These are phyloP conservation scores for Collybia nuda DNA, from an alignment of 768 basidiomycete species.

Conservation along the genomic window DNA sequence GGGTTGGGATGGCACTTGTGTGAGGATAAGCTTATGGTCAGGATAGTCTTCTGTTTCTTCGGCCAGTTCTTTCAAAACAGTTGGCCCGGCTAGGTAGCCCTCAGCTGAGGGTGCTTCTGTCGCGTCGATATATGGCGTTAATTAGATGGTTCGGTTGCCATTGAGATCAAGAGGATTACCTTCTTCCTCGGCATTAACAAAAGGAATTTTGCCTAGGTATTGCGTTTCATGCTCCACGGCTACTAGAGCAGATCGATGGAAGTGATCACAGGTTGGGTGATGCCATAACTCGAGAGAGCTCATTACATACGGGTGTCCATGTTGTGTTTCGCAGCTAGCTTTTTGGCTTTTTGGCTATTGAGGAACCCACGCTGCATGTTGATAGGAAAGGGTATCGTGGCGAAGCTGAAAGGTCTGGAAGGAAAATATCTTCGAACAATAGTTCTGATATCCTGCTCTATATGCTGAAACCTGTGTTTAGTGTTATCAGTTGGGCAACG, in stretches of 20 bases:
- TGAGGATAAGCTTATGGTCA: slow-evolving; percentile 11
- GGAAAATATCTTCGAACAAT: too few relatives aligned
- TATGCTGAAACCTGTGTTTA: too few relatives aligned
- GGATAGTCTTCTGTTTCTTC: slow-evolving; percentile 3
- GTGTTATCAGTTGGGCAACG: too few relatives aligned
- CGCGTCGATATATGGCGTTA: neutral
- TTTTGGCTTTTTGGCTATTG: slow-evolving; percentile 1
- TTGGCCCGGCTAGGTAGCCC: neutral
- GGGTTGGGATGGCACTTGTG: slow-evolving; percentile 4
- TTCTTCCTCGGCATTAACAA: neutral
- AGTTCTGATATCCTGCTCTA: too few relatives aligned
- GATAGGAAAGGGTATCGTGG: neutral
- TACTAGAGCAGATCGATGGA: neutral
- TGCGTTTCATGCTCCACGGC: neutral
- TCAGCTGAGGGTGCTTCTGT: neutral
- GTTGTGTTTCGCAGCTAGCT: neutral
- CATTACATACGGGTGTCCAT: neutral
- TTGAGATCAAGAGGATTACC: neutral
- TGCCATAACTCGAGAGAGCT: neutral
- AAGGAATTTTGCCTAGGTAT: neutral
- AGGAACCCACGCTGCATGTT: slow-evolving; percentile 2
- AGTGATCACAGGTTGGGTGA: neutral
- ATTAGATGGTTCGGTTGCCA: neutral
- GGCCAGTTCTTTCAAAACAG: neutral
- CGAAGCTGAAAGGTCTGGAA: neutral